phyloP scores from a whole-genome alignment of 2,329 filamentous ascomycete species.

The Daldinia sp. region DNA sequence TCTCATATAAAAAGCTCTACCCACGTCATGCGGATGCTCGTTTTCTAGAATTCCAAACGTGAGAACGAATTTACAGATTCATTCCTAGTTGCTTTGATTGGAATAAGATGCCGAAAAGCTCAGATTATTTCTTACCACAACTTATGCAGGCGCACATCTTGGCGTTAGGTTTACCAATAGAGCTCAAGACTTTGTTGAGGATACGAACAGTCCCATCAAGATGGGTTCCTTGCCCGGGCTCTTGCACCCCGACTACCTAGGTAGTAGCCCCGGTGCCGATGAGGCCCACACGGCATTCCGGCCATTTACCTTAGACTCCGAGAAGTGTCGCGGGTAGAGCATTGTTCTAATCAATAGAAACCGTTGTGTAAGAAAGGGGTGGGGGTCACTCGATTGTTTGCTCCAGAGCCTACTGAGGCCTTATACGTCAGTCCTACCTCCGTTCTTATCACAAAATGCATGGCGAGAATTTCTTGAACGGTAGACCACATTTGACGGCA shows the following conservation, averaged over 20 bases:
- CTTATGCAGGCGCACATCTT: neutral
- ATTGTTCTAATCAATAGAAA: neutral
- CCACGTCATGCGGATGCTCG: neutral
- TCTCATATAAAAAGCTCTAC: neutral
- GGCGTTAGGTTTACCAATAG: neutral
- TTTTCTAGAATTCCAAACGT: neutral
- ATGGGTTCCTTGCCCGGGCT: neutral
- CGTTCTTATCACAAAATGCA: neutral
- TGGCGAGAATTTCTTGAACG: neutral
- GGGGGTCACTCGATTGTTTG: slow-evolving; percentile 2
- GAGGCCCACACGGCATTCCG: neutral
- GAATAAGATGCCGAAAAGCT: neutral
- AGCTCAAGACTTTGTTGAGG: neutral
- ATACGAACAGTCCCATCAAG: neutral
- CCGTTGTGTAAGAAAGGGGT: neutral
- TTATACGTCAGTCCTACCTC: neutral
- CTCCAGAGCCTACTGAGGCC: neutral
- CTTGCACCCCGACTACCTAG: neutral
- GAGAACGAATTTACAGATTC: neutral
- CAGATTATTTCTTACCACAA: neutral
- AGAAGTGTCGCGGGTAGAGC: neutral
- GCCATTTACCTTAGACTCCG: neutral
- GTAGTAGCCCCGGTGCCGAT: neutral
- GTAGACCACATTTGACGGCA: neutral
- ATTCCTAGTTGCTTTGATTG: neutral